phyloP scores from a whole-genome alignment of 2,329 filamentous ascomycete genomes.

The Phyllosticta paracitricarpa region DNA sequence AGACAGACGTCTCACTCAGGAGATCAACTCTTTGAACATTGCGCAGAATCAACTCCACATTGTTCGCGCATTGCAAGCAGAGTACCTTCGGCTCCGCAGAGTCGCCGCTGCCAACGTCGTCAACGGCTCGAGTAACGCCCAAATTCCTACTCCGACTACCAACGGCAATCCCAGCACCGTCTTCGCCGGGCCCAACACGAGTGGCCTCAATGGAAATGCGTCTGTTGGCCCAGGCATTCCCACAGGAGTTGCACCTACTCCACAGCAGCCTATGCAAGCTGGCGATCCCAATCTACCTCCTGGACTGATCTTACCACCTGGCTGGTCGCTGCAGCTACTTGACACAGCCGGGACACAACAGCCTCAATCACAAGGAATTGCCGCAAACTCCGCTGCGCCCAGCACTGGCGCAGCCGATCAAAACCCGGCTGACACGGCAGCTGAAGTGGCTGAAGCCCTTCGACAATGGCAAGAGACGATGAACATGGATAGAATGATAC shows the following conservation, averaged over 20 bases:
- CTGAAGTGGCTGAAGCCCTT: background rate
- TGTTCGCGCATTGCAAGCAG: slow-evolving; percentile 40
- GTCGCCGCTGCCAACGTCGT: slow-evolving; percentile 1
- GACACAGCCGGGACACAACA: background rate
- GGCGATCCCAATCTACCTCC: slow-evolving; percentile 25
- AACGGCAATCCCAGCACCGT: slow-evolving; percentile 13
- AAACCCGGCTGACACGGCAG: background rate
- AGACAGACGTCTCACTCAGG: slow-evolving; percentile 58
- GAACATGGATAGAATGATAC: background rate
- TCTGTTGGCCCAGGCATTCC: slow-evolving; percentile 16
- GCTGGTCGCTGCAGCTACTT: slow-evolving; percentile 24
- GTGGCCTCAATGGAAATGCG: slow-evolving; percentile 19
- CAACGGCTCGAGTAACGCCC: slow-evolving; percentile 15
- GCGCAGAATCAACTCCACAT: slow-evolving; percentile 58
- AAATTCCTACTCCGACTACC: slow-evolving; percentile 22
- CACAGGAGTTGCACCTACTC: slow-evolving; percentile 9
- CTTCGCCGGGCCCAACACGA: slow-evolving; percentile 16
- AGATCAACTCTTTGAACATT: slow-evolving; percentile 52
- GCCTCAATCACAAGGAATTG: background rate
- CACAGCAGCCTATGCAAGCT: slow-evolving; percentile 23
- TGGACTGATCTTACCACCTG: slow-evolving; percentile 27
- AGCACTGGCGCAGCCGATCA: background rate
- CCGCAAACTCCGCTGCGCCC: background rate
- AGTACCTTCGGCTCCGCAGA: slow-evolving; percentile 8
- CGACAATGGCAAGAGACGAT: slow-evolving; percentile 7